Conservation (phyloP, 805 yeast species). For the Metschnikowia drakensbergensis region DNA sequence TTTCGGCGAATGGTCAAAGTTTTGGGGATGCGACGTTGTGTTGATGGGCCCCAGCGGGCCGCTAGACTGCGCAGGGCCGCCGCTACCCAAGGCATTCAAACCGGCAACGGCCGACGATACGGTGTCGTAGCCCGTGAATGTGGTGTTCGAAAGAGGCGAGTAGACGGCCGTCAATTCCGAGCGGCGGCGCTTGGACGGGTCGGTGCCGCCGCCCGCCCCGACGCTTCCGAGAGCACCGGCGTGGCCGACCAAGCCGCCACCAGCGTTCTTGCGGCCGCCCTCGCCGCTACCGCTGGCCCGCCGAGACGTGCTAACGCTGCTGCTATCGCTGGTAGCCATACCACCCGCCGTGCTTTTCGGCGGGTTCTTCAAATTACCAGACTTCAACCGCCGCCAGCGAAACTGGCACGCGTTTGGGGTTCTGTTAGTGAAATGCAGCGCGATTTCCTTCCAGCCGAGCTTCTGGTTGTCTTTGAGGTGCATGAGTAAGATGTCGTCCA, state of each 20-base stretch:
- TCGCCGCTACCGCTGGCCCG: conserved; percentile 6
- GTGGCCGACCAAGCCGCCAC: conserved; percentile 4
- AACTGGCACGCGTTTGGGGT: conserved; percentile 90
- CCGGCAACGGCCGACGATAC: conserved; percentile 43
- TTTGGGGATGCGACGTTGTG: conserved; percentile 19
- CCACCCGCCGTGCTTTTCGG: conserved; percentile 32
- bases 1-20: conserved; percentile 25
- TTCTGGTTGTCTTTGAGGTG: conserved; percentile 75
- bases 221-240: neutral
- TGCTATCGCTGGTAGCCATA: conserved; percentile 6
- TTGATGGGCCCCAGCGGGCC: conserved; percentile 13
- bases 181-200: conserved; percentile 8
- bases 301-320: conserved; percentile 1
- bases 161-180: conserved; percentile 23
- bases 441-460: conserved; percentile 87
- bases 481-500: conserved; percentile 43
- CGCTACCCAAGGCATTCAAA: conserved; percentile 37
- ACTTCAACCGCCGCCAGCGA: conserved; percentile 72
- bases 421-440: conserved; percentile 70
- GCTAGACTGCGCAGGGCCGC: neutral
- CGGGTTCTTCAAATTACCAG: conserved; percentile 35
- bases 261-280: conserved; percentile 3
- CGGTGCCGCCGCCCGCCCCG: neutral
- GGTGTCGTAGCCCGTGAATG: conserved; percentile 40
- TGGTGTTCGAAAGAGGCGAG: conserved; percentile 33